A percentile compares a stretch with the other conserved stretches of the same genome.
phyloP scores from a whole-genome alignment of 164 flowering plant genomes.

The Magnolia changhungtana region DNA sequence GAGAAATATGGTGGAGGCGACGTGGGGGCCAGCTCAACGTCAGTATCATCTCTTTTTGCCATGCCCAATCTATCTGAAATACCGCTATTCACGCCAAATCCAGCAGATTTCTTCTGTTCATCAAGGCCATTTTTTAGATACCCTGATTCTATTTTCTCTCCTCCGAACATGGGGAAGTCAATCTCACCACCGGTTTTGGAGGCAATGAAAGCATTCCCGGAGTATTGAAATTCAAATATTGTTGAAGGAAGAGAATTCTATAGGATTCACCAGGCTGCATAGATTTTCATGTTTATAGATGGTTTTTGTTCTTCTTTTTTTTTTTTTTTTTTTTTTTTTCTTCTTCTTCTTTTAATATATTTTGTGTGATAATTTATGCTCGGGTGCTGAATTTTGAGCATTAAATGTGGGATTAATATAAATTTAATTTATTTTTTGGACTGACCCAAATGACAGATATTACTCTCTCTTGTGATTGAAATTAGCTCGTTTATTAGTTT shows the following conservation, averaged over 20 bases:
- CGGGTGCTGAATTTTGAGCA: neutral
- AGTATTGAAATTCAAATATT: slow-evolving; percentile 8
- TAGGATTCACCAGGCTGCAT: neutral
- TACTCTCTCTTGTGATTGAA: no score
- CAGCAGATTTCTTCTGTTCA: slow-evolving; percentile 25
- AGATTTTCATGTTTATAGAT: neutral
- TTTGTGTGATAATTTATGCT: no score
- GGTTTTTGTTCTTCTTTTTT: no score
- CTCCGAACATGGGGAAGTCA: slow-evolving; percentile 18
- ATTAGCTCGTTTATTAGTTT: no score
- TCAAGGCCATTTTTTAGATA: slow-evolving; percentile 26
- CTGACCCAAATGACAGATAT: no score
- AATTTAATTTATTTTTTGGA: no score
- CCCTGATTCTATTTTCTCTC: slow-evolving; percentile 18
- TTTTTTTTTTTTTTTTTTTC: no score
- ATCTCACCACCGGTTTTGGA: slow-evolving; percentile 30
- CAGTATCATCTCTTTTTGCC: neutral
- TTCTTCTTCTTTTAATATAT: neutral
- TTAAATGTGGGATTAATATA: neutral
- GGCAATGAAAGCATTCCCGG: slow-evolving; percentile 29
- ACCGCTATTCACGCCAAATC: slow-evolving; percentile 39
- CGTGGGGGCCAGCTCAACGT: slow-evolving; percentile 14
- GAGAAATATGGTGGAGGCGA: slow-evolving; percentile 22
- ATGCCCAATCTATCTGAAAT: slow-evolving; percentile 22
- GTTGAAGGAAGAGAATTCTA: neutral